Base-by-base conservation (phyloP, 768 basidiomycete genomes). In the Clavulina sp. region DNA sequence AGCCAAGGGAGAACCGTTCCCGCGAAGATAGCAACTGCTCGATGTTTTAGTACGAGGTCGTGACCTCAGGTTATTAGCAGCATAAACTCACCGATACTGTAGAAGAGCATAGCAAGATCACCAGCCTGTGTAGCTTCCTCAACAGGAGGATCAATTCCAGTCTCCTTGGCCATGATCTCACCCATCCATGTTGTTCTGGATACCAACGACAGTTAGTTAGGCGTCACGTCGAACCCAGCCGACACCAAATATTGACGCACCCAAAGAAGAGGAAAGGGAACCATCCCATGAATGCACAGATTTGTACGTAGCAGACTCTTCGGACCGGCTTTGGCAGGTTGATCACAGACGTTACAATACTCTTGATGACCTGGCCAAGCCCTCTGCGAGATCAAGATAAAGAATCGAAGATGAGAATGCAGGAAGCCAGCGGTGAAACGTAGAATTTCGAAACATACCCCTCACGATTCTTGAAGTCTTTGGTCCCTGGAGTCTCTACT, bases 261-360 rank as follows among this genome's bases (percentile, higher is more conserved):
- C 85, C 76, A 59, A 88, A 91, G 65, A 96, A 95, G 36, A 95
- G 70, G 70, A 91, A 96, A 1, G 92, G 92, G 61, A 96, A 96
- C 86, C 92, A 96, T 57, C 87, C 89, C 87, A 93, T 93, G 63
- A 93, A 96, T 2, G 92, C 91, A 62, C 87, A 92, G 18, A 96
- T 65, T 61, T 96, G 92, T 2, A 95, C 91, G 60, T 81, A 79
- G 63, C 92, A 96, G 7, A 96, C 92, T 26, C 85, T 75, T 48
- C 79, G 77, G 41, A 96, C 80, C 9, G 88, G 81, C 56, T 74
- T 77, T 0, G 92, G 92, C 41, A 96, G 74, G 46, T 77, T 78
- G 40, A 74, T 61, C 6, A 87, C 69, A 3, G 91, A 81, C 29
- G 63, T 70, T 57, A 76, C 75, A 40, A 96, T 95, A 58, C 84